These are phyloP conservation scores for Hyphodiscus sp. DNA, from an alignment of 2,329 filamentous ascomycete genomes.

Conservation along the genomic window DNA sequence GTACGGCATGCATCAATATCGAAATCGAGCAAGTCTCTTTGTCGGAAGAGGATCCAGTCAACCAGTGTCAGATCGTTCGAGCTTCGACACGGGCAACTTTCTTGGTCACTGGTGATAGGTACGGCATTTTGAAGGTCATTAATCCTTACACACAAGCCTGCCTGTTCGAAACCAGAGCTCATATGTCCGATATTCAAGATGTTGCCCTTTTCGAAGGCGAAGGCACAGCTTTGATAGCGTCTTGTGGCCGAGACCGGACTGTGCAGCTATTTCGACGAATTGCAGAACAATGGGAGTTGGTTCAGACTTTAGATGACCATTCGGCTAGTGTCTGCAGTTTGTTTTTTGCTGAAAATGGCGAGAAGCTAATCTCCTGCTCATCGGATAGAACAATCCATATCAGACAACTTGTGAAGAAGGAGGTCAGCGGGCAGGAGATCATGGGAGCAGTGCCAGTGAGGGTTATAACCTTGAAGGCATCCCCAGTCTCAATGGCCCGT, in stretches of 20 bases:
- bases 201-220: constrained; percentile 65
- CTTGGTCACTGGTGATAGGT: constrained; percentile 78
- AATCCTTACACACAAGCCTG: constrained; percentile 54
- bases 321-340: constrained; percentile 76
- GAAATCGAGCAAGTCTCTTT: constrained; percentile 58
- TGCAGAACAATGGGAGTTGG: constrained; percentile 59
- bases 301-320: constrained; percentile 91
- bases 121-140: constrained; percentile 71
- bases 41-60: constrained; percentile 44
- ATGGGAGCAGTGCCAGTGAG: constrained; percentile 72
- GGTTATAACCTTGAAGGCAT: constrained; percentile 76
- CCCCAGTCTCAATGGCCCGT: constrained; percentile 77
- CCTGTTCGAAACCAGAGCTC: constrained; percentile 72
- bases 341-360: constrained; percentile 64
- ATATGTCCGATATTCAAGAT: constrained; percentile 77
- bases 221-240: constrained; percentile 63
- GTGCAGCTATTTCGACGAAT: constrained; percentile 73
- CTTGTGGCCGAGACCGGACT: constrained; percentile 83
- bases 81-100: constrained; percentile 56
- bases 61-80: constrained; percentile 54
- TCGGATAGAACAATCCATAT: constrained; percentile 82
- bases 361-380: constrained; percentile 72
- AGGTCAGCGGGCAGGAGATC: constrained; percentile 50
- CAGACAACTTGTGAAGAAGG: constrained; percentile 67
- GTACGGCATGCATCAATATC: constrained; percentile 58